These are phyloP conservation scores for Penicillium daleae DNA, from an alignment of 495 filamentous ascomycete species.

Conservation along the genomic window DNA sequence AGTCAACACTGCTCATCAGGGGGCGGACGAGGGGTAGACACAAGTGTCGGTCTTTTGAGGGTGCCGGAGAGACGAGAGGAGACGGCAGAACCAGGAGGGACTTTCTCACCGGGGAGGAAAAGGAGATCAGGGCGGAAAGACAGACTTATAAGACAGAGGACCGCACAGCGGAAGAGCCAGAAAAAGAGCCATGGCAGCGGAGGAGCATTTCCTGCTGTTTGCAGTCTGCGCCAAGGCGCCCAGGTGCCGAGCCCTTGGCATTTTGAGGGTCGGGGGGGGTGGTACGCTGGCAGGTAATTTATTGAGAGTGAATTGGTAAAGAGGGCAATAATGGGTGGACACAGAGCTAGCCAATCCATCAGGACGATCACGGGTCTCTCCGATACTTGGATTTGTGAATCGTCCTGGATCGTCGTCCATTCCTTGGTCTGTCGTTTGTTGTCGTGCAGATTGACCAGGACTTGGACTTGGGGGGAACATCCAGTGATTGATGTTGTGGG, in stretches of 20 bases:
- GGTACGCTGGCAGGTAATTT: neutral
- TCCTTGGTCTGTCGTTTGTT: neutral
- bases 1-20: conserved; percentile 15
- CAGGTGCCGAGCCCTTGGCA: conserved; percentile 53
- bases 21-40: conserved; percentile 11
- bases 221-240: conserved; percentile 48
- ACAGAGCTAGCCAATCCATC: neutral
- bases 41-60: neutral
- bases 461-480: neutral
- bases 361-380: neutral
- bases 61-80: conserved; percentile 18
- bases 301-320: neutral
- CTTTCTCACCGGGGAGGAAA: conserved; percentile 20
- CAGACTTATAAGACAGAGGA: conserved; percentile 39
- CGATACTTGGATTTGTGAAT: neutral
- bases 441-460: neutral
- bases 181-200: conserved; percentile 39
- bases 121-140: conserved; percentile 26
- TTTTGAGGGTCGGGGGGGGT: conserved; percentile 21
- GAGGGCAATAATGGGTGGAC: neutral
- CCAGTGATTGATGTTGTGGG: neutral
- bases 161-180: conserved; percentile 39
- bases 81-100: conserved; percentile 17
- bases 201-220: conserved; percentile 33
- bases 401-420: neutral